Evolutionary conservation across 306 rosid genomes (phyloP).

Genomic region (Ammopiptanthus mongolicus): DNA sequence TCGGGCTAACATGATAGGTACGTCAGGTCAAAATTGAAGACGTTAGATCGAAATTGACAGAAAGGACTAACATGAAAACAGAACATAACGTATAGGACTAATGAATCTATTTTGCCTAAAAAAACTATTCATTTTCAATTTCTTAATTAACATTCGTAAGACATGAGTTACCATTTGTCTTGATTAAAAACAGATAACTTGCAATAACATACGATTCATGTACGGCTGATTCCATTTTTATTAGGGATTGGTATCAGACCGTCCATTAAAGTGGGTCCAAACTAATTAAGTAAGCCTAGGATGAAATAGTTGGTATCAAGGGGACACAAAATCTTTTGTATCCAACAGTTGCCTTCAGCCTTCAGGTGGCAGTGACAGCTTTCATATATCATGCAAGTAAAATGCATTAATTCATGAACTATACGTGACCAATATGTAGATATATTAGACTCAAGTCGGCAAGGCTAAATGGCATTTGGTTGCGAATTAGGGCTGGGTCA

Average conservation of each 20-base stretch:
- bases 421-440: background rate
- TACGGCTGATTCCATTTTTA: background rate
- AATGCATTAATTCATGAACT: background rate
- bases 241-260: background rate
- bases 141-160: too few species aligned
- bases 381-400: background rate
- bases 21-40: too few species aligned
- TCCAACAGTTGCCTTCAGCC: background rate
- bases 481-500: too few species aligned
- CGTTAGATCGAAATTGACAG: too few species aligned
- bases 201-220: background rate
- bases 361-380: background rate
- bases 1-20: too few species aligned
- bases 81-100: too few species aligned
- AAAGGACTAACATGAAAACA: too few species aligned
- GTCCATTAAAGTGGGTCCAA: background rate
- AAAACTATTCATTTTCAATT: too few species aligned
- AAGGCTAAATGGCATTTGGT: background rate
- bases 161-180: too few species aligned
- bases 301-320: background rate
- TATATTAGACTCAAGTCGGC: background rate
- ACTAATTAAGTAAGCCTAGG: background rate
- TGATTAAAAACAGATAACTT: too few species aligned
- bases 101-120: too few species aligned
- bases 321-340: background rate